Base-by-base conservation (phyloP, 169 alveolate genomes). In the Cyclospora cayetanensis region DNA sequence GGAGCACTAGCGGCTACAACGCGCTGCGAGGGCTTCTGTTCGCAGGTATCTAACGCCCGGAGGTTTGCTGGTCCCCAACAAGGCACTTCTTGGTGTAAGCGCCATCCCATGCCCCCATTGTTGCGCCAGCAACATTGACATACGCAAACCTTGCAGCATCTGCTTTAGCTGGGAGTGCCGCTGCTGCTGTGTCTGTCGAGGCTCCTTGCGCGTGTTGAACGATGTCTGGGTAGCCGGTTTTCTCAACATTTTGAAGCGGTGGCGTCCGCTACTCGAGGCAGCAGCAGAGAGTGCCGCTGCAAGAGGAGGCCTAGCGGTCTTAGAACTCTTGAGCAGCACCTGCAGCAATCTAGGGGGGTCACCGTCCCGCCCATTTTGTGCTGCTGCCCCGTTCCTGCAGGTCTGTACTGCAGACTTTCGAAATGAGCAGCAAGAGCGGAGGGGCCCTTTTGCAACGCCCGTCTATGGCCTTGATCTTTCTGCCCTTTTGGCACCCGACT, bases 1-100 rank as follows among this genome's bases (percentile, higher is more conserved):
- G 72, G 35, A 60, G 72, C 18, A 60, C 42, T n/a, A 60, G 31
- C 72, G 27, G n/a, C 11, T 12, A 20, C 31, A 1, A 20, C n/a
- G n/a, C n/a, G n/a, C n/a, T n/a, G n/a, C n/a, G n/a, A n/a, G n/a
- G 18, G n/a, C 31, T 68, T 68, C 34, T 27, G 22, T 68, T 22
- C n/a, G 41, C 50, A 82, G 90, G 74, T 82, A 82, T 39, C 34
- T 82, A 46, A 82, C 18, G 60, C 63, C 90, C 4, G 79, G 37
- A 37, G 90, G 90, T 27, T 60, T 82, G 39, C 46, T 82, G 31
- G 90, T 82, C 20, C 90, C 90, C 20, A 82, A 68, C 35, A 66
- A 68, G 9, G 90, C 77, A 0, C 53, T 55, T 5, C 7, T 82
- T 39, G 90, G 90, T 9, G 90, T 82, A 35, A 29, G 76, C 46